Base-by-base conservation (phyloP, 192 early-diverging fungal species). In the Coemansia sp. region DNA sequence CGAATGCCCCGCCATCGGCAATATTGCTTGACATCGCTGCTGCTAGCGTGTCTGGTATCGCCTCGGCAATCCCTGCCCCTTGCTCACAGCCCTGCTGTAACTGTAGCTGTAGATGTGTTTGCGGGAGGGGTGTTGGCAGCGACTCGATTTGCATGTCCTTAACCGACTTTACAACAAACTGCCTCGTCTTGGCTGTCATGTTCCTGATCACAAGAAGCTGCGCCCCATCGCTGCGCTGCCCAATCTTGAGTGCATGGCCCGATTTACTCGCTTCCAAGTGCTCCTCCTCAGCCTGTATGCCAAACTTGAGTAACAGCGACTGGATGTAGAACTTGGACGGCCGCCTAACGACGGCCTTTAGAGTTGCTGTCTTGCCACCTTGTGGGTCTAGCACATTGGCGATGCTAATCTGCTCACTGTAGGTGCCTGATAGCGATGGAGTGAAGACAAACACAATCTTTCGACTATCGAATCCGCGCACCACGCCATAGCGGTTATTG, bases 401-500 rank as follows among this genome's bases (percentile, higher is more conserved):
- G 34, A 99, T 89, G 23, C 76, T 86, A 18, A 99, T 68, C 33
- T 87, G 88, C 73, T 99, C 97, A 60, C 88, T 86, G 66, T 92
- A 99, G 18, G 74, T 73, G 2, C 97, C 97, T 7, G 91, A 77
- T n/a, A 99, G 76, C 10, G 92, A 91, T 1, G 97, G 97, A 13
- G 90, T 86, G 75, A 99, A 98, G 11, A 90, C 86, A 84, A 98
- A 98, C 37, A 91, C 93, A 1, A 99, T 86, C 74, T 96, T 95
- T 33, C 90, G 89, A 76, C 93, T 95, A 46, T 92, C 93, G 67
- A 91, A 95, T 2, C 89, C 90, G 23, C 95, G 89, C 34, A 99
- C 87, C 1, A 99, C 85, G 60, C 97, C 97, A 39, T 90, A 89
- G 13, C 88, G 86, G 33, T 90, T 90, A 35, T 87, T 86, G 18